Conservation (phyloP, 2,329 filamentous ascomycete species). For the Penicillium freii region DNA sequence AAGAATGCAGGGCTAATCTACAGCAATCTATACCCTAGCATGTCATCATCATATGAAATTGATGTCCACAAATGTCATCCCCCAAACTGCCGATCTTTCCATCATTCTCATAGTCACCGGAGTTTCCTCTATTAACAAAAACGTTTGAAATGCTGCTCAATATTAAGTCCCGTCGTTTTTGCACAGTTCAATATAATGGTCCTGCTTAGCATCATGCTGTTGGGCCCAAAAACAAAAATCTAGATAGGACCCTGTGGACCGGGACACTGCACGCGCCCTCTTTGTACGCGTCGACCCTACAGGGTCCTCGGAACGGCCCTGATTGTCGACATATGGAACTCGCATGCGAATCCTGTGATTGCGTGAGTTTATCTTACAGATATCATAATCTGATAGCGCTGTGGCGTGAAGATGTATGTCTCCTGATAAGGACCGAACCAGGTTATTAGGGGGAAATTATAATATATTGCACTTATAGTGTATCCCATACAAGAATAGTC, state of each 20-base stretch:
- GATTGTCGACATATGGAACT: constrained; percentile 2
- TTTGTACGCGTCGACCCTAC: neutral
- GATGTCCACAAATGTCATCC: neutral
- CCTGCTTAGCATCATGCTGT: neutral
- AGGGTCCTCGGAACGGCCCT: constrained; percentile 4
- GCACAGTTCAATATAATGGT: neutral
- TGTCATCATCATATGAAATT: neutral
- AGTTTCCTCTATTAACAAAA: neutral
- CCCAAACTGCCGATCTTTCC: neutral
- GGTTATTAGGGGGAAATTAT: neutral
- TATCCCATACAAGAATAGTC: neutral
- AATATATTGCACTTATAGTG: neutral
- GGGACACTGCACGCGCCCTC: neutral
- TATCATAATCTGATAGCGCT: neutral
- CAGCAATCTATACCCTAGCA: neutral
- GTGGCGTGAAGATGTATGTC: neutral
- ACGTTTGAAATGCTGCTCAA: neutral
- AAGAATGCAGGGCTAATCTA: neutral
- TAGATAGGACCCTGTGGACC: neutral
- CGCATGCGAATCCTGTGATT: neutral
- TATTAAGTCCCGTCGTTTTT: neutral
- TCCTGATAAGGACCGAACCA: neutral
- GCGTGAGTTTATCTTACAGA: neutral
- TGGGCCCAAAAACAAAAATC: neutral
- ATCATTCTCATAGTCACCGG: neutral